Evolutionary conservation across 805 yeast species (phyloP).

Genomic region (Lachancea sp.): DNA sequence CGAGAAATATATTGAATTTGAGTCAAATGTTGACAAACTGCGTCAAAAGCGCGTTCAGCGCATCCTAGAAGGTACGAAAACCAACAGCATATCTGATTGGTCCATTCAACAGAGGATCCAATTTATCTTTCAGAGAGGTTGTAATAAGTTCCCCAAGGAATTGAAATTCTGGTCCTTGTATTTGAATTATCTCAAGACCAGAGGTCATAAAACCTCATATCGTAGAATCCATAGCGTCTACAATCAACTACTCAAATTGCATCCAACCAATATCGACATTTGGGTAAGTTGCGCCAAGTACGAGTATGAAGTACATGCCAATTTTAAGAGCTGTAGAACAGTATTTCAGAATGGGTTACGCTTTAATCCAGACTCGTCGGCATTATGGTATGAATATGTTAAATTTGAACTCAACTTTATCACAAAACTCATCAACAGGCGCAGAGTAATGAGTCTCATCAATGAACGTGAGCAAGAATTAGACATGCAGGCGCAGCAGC

Average conservation of each 20-base stretch:
- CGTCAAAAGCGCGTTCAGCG: constrained; percentile 66
- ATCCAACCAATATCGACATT: constrained; percentile 83
- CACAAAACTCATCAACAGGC: constrained; percentile 73
- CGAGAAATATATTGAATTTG: constrained; percentile 72
- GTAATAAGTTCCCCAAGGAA: constrained; percentile 71
- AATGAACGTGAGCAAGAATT: constrained; percentile 65
- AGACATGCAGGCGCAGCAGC: constrained; percentile 35
- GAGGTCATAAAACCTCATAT: constrained; percentile 49
- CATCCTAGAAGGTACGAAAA: constrained; percentile 46
- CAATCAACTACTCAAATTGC: constrained; percentile 71
- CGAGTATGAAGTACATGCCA: constrained; percentile 83
- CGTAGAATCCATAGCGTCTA: constrained; percentile 71
- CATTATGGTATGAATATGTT: constrained; percentile 79
- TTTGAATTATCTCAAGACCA: constrained; percentile 57
- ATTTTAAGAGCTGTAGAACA: constrained; percentile 81
- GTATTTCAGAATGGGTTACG: constrained; percentile 79
- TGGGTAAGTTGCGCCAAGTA: constrained; percentile 95
- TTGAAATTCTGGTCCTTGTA: constrained; percentile 73
- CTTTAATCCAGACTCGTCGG: constrained; percentile 66
- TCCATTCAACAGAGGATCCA: constrained; percentile 75
- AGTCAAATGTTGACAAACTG: constrained; percentile 67
- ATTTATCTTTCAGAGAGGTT: constrained; percentile 78
- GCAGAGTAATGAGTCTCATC: constrained; percentile 72
- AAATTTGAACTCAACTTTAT: constrained; percentile 84
- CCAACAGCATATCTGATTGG: constrained; percentile 77